phyloP scores from a whole-genome alignment of 2,329 filamentous ascomycete species.

The Fusarium irregulare region DNA sequence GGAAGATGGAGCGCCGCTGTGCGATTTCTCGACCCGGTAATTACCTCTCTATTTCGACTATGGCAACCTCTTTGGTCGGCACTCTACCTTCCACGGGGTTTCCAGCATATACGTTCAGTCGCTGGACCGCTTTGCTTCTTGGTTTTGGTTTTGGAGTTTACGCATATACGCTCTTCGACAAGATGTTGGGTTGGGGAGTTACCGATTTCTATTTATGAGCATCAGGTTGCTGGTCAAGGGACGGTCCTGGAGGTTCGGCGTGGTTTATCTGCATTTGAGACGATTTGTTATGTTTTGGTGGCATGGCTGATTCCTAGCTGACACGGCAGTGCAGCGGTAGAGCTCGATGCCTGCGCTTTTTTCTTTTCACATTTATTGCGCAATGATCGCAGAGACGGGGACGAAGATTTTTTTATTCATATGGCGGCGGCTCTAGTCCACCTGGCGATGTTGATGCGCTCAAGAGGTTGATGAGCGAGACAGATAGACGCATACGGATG shows the following conservation, averaged over 20 bases:
- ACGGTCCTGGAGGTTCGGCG: slow-evolving; percentile 37
- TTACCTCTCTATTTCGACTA: slow-evolving; percentile 31
- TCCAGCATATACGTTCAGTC: slow-evolving; percentile 10
- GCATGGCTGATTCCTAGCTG: neutral
- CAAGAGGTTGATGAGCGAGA: slow-evolving; percentile 8
- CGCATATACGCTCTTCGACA: slow-evolving; percentile 41
- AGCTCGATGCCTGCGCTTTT: neutral
- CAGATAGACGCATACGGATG: slow-evolving; percentile 38
- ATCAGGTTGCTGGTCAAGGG: slow-evolving; percentile 41
- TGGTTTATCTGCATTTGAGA: slow-evolving; percentile 39
- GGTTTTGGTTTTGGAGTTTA: slow-evolving; percentile 44
- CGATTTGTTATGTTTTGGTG: slow-evolving; percentile 14
- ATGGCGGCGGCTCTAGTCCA: slow-evolving; percentile 1
- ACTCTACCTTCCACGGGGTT: neutral
- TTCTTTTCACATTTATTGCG: slow-evolving; percentile 13
- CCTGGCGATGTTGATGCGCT: slow-evolving; percentile 6
- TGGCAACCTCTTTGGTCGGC: neutral
- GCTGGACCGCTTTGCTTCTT: slow-evolving; percentile 26
- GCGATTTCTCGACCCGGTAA: slow-evolving; percentile 17
- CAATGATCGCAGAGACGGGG: neutral
- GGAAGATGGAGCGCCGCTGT: slow-evolving; percentile 7
- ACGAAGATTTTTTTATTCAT: slow-evolving; percentile 9
- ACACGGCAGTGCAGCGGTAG: neutral
- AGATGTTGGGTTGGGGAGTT: slow-evolving; percentile 40
- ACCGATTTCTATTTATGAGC: slow-evolving; percentile 40